Base-by-base conservation (phyloP, 441 rosid genomes). In the Melastoma candidum region DNA sequence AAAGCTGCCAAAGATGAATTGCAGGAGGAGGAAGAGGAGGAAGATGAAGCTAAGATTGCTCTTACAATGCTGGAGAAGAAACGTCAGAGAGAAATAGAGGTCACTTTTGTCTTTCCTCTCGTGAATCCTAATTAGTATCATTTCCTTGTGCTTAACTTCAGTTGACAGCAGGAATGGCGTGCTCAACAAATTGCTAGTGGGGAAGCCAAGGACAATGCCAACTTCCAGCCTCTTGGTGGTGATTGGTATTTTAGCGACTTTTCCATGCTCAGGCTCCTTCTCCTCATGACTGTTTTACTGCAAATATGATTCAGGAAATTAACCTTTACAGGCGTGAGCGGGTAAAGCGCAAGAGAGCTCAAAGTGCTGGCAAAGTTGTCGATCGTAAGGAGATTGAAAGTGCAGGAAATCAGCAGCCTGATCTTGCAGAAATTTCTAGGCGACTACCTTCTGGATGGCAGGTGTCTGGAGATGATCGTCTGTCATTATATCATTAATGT, bases 1-100 rank as follows among this genome's bases (percentile, higher is more conserved):
- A 93, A 89, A 74, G 99, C 99, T 53, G 99, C 96, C 50, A 89
- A 93, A 69, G 97, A 86, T 70, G 99, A 86, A 74, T 63, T 93
- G 67, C 73, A 83, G 24, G 84, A 81, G 63, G 71, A 69, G 8
- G 41, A 32, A 32, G 41, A 29, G 39, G 97, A 83, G 47, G 90
- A 88, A 63, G 84, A 87, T 44, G 93, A 85, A 59, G 85, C 85
- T 14, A 79, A 86, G 60, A 80, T 73, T 57, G 77, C 88, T 29
- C 77, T 69, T 46, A 84, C 76, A 67, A 64, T 70, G 29, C 53
- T 86, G 29, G 96, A 89, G 67, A 93, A 53, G 59, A 93, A 93
- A 74, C 79, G 89, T 41, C 80, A 75, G 60, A 74, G 83, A 64
- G 93, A 84, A 76, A 89, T 93, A 48, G 89, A 86, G 82, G 95